phyloP scores from a whole-genome alignment of 371 early-diverging fungal species.

The Mucor mucedo region DNA sequence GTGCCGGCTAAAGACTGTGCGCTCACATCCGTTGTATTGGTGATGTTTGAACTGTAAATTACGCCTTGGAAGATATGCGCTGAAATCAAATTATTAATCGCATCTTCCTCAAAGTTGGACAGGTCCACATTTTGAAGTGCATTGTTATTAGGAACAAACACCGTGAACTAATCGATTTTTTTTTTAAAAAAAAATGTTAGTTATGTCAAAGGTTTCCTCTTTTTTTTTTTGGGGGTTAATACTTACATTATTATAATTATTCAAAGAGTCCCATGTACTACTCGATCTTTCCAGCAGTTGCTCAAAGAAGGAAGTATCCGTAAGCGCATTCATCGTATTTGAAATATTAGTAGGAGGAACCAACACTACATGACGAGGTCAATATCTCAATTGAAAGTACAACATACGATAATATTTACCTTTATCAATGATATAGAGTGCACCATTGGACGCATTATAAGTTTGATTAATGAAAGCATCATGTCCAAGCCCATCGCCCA shows the following conservation, averaged over 20 bases:
- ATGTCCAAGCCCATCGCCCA: conserved; percentile 22
- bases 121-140: conserved; percentile 23
- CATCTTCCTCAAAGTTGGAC: conserved; percentile 7
- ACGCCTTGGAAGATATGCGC: conserved; percentile 49
- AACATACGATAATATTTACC: conserved; percentile 9
- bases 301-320: conserved; percentile 17
- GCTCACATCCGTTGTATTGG: conserved; percentile 15
- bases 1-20: conserved; percentile 8
- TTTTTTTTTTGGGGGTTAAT: neutral
- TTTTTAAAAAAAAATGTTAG: too few species aligned
- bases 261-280: neutral
- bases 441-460: conserved; percentile 39
- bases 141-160: conserved; percentile 39
- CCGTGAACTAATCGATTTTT: conserved; percentile 25
- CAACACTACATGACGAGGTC: conserved; percentile 26
- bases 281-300: conserved; percentile 9
- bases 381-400: neutral
- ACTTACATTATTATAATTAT: neutral
- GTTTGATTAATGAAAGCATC: conserved; percentile 37
- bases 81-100: conserved; percentile 25
- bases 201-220: too few species aligned
- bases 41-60: conserved; percentile 46
- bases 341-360: conserved; percentile 33
- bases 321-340: conserved; percentile 19
- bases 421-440: conserved; percentile 42